Conservation (phyloP, 495 filamentous ascomycete genomes). For the Cryomyces antarcticus region DNA sequence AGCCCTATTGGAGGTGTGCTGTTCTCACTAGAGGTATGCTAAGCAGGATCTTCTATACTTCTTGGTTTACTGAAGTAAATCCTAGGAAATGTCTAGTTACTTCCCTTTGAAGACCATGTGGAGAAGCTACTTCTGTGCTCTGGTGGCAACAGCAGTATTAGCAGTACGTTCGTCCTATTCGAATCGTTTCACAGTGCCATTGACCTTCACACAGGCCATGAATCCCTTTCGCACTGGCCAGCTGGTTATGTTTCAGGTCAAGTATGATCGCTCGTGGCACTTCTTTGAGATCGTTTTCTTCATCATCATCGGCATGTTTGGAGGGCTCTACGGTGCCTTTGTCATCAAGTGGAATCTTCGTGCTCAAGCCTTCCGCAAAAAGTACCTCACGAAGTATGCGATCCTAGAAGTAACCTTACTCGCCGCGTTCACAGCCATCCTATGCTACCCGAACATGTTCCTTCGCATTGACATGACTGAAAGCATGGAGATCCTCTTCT, state of each 20-base stretch:
- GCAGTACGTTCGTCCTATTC: constrained; percentile 30
- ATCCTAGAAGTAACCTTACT: constrained; percentile 75
- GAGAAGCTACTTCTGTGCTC: constrained; percentile 93
- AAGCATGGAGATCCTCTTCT: constrained; percentile 94
- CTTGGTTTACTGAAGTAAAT: constrained; percentile 6
- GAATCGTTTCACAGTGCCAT: neutral
- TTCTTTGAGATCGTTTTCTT: constrained; percentile 94
- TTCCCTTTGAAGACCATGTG: constrained; percentile 96
- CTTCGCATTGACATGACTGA: constrained; percentile 96
- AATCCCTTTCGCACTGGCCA: constrained; percentile 97
- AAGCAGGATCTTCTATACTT: neutral
- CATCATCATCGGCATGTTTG: constrained; percentile 77
- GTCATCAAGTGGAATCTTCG: constrained; percentile 97
- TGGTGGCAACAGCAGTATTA: constrained; percentile 85
- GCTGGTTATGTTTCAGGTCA: constrained; percentile 97
- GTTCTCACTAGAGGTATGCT: constrained; percentile 65
- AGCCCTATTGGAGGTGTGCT: constrained; percentile 93
- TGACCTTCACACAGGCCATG: constrained; percentile 36
- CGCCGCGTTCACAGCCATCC: constrained; percentile 61
- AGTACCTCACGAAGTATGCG: constrained; percentile 68
- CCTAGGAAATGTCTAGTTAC: constrained; percentile 83
- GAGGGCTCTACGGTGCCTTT: constrained; percentile 87
- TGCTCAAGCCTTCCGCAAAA: constrained; percentile 83
- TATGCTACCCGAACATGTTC: constrained; percentile 95
- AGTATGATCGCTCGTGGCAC: constrained; percentile 92